Base-by-base conservation (phyloP, 345 rosid genomes). In the Geranium rotundifolium region DNA sequence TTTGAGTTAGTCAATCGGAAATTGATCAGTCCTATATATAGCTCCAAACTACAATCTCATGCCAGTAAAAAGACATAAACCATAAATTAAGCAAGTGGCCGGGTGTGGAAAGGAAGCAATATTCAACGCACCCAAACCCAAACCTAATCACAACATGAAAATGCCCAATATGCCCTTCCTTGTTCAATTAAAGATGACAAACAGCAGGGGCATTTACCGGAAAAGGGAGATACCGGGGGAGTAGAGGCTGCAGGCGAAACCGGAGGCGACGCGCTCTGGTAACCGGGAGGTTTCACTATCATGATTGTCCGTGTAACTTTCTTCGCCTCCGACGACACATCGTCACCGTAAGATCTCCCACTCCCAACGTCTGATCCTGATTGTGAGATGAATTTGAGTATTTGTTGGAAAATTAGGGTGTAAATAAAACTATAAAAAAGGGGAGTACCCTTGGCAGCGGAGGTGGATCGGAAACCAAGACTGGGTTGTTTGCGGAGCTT, bases 271-370 rank as follows among this genome's bases (percentile, higher is more conserved):
- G 81, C 81, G 50, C 65, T 57, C 76, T 79, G 90, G 67, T 81
- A 87, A 0, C 92, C 96, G 0, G 96, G 92, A 41, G 96, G 96
- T 64, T 84, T 91, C 16, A 91, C 71, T 59, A 91, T 89, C 95
- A 82, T 91, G 72, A 91, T 91, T 64, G 85, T 81, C 9, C 95
- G 77, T 19, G 98, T 86, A 54, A 91, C 95, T 78, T 67, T 89
- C 67, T 59, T 69, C 19, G 71, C 64, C 18, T 74, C 91, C 67
- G 61, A 75, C 57, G 79, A 12, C 62, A 76, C 13, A 2, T 82
- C 95, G 2, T 75, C 87, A 20, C 69, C 69, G 79, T 63, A 75
- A 65, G 98, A 80, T 64, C 83, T 73, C 29, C 59, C 73, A 71
- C 61, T 81, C 57, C 82, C 88, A 16, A 80, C 77, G 1, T 85